Evolutionary conservation across 352 stramenopile genomes (phyloP).

Genomic region (Phytophthora palmivora): DNA sequence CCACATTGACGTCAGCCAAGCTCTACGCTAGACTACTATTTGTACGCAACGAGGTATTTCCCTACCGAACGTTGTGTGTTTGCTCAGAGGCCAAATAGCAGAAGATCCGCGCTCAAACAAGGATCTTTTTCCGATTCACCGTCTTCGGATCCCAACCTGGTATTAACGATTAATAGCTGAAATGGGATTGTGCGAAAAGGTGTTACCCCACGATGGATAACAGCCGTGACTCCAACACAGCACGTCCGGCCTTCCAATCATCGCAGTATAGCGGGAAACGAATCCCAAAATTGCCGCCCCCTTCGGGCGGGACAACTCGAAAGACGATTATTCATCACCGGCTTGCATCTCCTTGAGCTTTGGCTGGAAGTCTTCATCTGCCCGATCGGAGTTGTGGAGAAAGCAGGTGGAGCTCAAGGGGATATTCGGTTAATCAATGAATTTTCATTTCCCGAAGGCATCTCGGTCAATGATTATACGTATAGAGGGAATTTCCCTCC

Average conservation of each 20-base stretch:
- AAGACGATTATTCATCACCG: constrained; percentile 22
- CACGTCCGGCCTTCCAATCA: no score
- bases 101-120: constrained; percentile 5
- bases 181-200: no score
- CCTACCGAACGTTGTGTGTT: background rate
- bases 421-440: constrained; percentile 28
- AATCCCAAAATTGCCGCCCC: constrained; percentile 3
- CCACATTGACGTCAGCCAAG: background rate
- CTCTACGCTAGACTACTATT: constrained; percentile 1
- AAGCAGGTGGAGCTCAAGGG: background rate
- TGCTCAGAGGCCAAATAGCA: constrained; percentile 6
- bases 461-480: constrained; percentile 24
- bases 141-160: no score
- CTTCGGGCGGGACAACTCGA: constrained; percentile 13
- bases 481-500: constrained; percentile 4
- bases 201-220: no score
- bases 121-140: no score
- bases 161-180: no score
- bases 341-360: background rate
- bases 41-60: background rate
- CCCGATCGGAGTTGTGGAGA: background rate
- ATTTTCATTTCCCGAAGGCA: constrained; percentile 12
- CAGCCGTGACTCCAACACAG: no score
- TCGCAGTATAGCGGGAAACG: no score
- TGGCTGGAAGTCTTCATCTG: constrained; percentile 23